Percentiles rank a stretch among this genome's conserved stretches.
phyloP scores from a whole-genome alignment of 225 moss, liverwort and hornwort species.

The Straminergon stramineum region DNA sequence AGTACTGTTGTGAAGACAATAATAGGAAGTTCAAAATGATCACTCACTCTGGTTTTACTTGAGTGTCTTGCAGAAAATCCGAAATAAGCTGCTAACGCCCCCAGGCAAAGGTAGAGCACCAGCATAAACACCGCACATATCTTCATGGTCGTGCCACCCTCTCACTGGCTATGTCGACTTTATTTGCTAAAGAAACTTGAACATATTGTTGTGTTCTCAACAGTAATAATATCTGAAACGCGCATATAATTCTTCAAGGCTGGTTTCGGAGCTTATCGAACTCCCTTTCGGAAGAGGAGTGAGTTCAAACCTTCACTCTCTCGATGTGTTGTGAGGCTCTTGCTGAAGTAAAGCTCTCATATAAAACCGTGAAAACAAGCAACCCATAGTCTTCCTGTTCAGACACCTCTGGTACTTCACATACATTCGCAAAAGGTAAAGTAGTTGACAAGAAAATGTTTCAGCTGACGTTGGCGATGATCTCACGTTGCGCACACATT shows the following conservation, averaged over 20 bases:
- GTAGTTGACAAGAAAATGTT: not conserved
- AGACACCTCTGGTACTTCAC: not conserved
- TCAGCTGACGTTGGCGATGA: not conserved
- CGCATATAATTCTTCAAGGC: not conserved
- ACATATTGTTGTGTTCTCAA: not conserved
- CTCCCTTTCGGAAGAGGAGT: not conserved
- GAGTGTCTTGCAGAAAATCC: slow-evolving; percentile 24
- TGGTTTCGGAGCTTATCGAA: not conserved
- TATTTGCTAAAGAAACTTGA: not conserved
- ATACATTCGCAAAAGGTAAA: not conserved
- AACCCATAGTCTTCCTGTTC: not conserved
- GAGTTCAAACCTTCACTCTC: not conserved
- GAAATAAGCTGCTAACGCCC: slow-evolving; percentile 29
- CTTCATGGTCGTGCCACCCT: slow-evolving; percentile 1
- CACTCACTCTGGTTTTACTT: slow-evolving; percentile 23
- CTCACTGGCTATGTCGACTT: not conserved
- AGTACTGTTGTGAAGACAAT: not conserved
- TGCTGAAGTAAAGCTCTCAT: not conserved
- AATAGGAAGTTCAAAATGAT: not conserved
- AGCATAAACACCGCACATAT: slow-evolving; percentile 28
- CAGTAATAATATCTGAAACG: not conserved
- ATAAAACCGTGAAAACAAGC: not conserved
- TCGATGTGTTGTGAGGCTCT: not conserved
- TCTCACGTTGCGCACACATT: not conserved
- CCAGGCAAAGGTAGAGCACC: slow-evolving; percentile 28